Conservation (phyloP, 495 filamentous ascomycete species). For the Talaromyces nanjingensis region DNA sequence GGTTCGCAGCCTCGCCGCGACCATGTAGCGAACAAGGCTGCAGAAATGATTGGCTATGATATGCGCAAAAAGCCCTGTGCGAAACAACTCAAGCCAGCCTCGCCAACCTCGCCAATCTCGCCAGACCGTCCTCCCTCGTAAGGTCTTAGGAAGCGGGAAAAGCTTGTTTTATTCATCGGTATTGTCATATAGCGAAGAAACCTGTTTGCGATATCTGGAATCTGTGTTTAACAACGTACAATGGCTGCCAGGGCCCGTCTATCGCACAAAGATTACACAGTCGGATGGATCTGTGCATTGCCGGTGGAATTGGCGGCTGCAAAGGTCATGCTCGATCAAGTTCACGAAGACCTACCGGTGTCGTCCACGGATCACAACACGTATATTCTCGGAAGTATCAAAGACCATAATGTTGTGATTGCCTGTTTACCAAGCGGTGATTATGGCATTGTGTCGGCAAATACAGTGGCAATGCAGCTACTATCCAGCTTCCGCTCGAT, state of each 20-base stretch:
- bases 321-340: conserved; percentile 10
- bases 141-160: no score
- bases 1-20: no score
- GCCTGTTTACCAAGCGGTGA: conserved; percentile 18
- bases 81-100: no score
- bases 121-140: no score
- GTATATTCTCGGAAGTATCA: conserved; percentile 18
- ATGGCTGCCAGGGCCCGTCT: background rate
- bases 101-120: no score
- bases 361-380: conserved; percentile 10
- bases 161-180: no score
- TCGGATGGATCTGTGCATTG: conserved; percentile 31
- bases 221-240: no score
- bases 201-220: no score
- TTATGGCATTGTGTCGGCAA: conserved; percentile 21
- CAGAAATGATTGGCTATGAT: no score
- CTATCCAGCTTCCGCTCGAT: conserved; percentile 20
- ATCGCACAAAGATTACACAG: conserved; percentile 15
- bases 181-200: no score
- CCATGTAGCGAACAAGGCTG: no score
- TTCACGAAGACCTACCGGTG: background rate
- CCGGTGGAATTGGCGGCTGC: conserved; percentile 14
- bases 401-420: conserved; percentile 22
- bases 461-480: conserved; percentile 22
- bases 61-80: no score